Percentiles rank a stretch among this genome's conserved stretches.
phyloP scores from a whole-genome alignment of 129 eudicot species.

The Tanacetum coccineum region DNA sequence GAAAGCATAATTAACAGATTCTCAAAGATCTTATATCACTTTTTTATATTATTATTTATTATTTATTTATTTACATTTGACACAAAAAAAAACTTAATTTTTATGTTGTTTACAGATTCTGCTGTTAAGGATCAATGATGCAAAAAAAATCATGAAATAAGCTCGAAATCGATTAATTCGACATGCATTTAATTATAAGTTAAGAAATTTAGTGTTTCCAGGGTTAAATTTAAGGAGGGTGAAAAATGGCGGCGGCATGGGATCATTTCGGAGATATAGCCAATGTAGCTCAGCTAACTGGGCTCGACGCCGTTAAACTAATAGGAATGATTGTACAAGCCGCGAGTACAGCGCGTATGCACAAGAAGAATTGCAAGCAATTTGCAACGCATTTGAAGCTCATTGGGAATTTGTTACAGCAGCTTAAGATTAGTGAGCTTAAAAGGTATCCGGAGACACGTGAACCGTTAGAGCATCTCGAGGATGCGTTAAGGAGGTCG shows the following conservation, averaged over 20 bases:
- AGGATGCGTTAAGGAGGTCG: constrained; percentile 93
- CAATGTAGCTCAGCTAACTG: constrained; percentile 73
- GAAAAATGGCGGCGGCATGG: constrained; percentile 54
- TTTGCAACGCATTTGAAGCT: constrained; percentile 86
- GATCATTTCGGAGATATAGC: constrained; percentile 85
- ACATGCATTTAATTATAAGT: constrained; percentile 17
- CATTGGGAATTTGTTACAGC: constrained; percentile 76
- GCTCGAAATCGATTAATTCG: not conserved
- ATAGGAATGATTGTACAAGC: constrained; percentile 88
- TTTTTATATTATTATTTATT: constrained; percentile 2
- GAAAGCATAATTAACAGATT: constrained; percentile 27
- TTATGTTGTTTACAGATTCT: constrained; percentile 16
- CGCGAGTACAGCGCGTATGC: constrained; percentile 88
- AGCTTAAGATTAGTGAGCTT: constrained; percentile 73
- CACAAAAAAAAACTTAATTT: too few species aligned
- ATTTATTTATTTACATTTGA: constrained; percentile 1
- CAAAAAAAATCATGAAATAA: too few species aligned
- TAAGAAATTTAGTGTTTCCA: constrained; percentile 11
- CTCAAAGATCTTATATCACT: constrained; percentile 23
- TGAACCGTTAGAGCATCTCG: constrained; percentile 92
- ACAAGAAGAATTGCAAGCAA: constrained; percentile 86
- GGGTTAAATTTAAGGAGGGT: constrained; percentile 8
- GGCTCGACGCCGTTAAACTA: constrained; percentile 69
- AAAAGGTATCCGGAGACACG: constrained; percentile 88
- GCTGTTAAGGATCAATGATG: constrained; percentile 22